These are phyloP conservation scores for Chrysoporthe cubensis DNA, from an alignment of 2,329 filamentous ascomycete species.

Conservation along the genomic window DNA sequence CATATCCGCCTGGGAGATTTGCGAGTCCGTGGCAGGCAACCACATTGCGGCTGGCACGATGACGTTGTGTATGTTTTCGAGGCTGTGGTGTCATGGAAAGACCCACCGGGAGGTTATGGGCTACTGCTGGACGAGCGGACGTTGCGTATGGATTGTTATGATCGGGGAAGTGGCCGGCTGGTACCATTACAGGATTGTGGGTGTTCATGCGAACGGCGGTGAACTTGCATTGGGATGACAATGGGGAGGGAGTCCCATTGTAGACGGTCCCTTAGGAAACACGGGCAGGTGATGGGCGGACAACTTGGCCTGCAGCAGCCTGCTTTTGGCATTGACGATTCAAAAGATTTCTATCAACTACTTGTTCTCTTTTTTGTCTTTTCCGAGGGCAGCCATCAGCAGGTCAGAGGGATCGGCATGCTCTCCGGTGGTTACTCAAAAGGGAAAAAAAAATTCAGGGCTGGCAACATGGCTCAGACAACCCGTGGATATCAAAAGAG, in stretches of 20 bases:
- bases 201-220: slow-evolving; percentile 10
- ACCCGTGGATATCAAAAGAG: slow-evolving; percentile 25
- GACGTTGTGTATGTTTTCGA: slow-evolving; percentile 31
- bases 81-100: slow-evolving; percentile 13
- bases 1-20: slow-evolving; percentile 42
- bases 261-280: slow-evolving; percentile 7
- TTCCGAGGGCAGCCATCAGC: slow-evolving; percentile 20
- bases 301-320: slow-evolving; percentile 14
- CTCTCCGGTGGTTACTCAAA: slow-evolving; percentile 24
- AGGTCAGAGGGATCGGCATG: slow-evolving; percentile 17
- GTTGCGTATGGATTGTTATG: slow-evolving; percentile 22
- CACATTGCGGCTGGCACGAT: slow-evolving; percentile 37
- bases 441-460: slow-evolving; percentile 17
- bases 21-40: slow-evolving; percentile 38
- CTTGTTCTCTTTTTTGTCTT: slow-evolving; percentile 28
- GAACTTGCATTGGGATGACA: slow-evolving; percentile 27
- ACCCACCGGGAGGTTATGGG: slow-evolving; percentile 6
- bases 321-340: slow-evolving; percentile 26
- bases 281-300: slow-evolving; percentile 8
- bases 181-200: slow-evolving; percentile 25
- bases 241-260: slow-evolving; percentile 11
- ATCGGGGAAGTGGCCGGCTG: slow-evolving; percentile 21
- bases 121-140: slow-evolving; percentile 22
- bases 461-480: slow-evolving; percentile 21
- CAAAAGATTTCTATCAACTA: slow-evolving; percentile 31